Evolutionary conservation across 345 rosid species (phyloP), one percentile per base, ranked within the genome.

Genomic region (Gossypium ekmanianum): DNA sequence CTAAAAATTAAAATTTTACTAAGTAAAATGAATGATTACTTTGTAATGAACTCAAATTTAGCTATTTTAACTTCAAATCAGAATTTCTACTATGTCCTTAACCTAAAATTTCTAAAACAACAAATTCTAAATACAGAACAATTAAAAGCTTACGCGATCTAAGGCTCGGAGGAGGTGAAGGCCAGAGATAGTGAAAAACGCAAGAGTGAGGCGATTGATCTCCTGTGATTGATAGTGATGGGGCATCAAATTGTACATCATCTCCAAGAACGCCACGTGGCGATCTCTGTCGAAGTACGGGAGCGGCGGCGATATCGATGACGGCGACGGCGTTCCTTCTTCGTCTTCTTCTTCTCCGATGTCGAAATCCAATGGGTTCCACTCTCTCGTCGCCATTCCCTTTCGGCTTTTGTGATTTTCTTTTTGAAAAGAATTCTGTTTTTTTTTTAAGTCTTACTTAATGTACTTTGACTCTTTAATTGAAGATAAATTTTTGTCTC

Each of bases 151-250:
- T 76, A 93, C 99, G 13, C 81, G 86, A 58, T 90, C 90, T 64
- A 77, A 85, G 76, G 99, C 85, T 72, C 84, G 75, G 73, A 91
- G 87, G 59, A 91, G 81, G 79, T 84, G 88, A 78, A 95, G 97
- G 45, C 96, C 94, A 43, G 94, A 95, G 86, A 95, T 83, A 61
- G 79, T 84, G 80, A 91, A 91, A 79, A 90, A 86, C 59, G 97
- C 94, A 57, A 95, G 97, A 5, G 98, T 90, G 68, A 95, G 86
- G 63, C 83, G 97, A 78, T 89, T 93, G 89, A 88, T 87, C 90
- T 95, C 99, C 82, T 91, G 97, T 0, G 88, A 73, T 83, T 95
- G 97, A 52, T 89, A 90, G 55, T 87, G 81, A 59, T 73, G n/a
- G 0, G 98, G 94, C 66, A 95, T 71, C 86, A 90, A 39, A 77